phyloP scores from a whole-genome alignment of 768 basidiomycete species.

The Boletus rex-veris region DNA sequence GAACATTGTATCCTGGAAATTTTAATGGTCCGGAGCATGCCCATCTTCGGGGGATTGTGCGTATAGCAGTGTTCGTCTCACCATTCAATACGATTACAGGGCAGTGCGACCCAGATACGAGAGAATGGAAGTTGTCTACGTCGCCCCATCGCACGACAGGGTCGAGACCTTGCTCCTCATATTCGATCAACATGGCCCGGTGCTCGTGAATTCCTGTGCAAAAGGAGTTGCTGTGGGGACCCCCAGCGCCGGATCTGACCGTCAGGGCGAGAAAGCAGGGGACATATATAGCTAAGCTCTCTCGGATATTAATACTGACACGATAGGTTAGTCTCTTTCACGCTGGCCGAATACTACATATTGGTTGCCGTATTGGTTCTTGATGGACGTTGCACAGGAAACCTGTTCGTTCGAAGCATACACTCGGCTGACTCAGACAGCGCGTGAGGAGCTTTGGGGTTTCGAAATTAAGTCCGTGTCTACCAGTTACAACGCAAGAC shows the following conservation, averaged over 20 bases:
- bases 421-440: background rate
- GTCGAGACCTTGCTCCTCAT: background rate
- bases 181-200: conserved; percentile 1
- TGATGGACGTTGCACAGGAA: background rate
- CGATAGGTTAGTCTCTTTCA: background rate
- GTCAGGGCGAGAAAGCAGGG: background rate
- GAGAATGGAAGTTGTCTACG: conserved; percentile 18
- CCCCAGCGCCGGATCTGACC: background rate
- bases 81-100: conserved; percentile 1
- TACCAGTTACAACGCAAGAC: background rate
- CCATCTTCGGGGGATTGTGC: background rate
- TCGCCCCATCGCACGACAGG: background rate
- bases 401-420: background rate
- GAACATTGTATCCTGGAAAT: background rate
- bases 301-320: conserved; percentile 10
- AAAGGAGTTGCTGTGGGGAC: conserved; percentile 5
- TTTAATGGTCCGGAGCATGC: background rate
- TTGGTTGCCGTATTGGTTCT: background rate
- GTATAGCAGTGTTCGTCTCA: conserved; percentile 1
- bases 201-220: conserved; percentile 11
- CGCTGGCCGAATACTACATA: background rate
- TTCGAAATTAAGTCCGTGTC: too few species aligned
- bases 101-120: conserved; percentile 6
- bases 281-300: background rate
- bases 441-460: background rate